phyloP scores from a whole-genome alignment of 2,329 filamentous ascomycete genomes.

The Colletotrichum tofieldiae region DNA sequence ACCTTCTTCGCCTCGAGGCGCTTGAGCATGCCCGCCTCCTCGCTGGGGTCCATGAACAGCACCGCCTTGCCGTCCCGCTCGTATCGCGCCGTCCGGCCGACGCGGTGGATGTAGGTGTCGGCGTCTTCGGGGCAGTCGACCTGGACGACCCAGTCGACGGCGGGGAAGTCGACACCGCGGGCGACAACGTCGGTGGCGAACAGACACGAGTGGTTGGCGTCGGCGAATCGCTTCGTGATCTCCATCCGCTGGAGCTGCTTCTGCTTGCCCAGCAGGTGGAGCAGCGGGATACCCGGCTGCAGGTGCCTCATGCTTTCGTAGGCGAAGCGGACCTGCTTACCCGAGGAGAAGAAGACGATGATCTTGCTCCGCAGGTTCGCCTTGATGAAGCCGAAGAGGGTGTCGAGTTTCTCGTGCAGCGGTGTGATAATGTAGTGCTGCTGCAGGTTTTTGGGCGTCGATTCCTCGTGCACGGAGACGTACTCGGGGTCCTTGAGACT shows the following conservation, averaged over 20 bases:
- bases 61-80: conserved; percentile 90
- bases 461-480: conserved; percentile 91
- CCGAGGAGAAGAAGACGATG: conserved; percentile 93
- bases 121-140: conserved; percentile 97
- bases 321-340: conserved; percentile 96
- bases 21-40: conserved; percentile 92
- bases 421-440: conserved; percentile 94
- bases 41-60: conserved; percentile 91
- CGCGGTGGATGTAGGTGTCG: conserved; percentile 97
- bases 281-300: conserved; percentile 92
- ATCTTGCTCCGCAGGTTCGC: conserved; percentile 94
- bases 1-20: conserved; percentile 91
- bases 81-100: conserved; percentile 94
- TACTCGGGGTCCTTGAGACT: conserved; percentile 95
- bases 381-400: conserved; percentile 92
- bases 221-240: conserved; percentile 86
- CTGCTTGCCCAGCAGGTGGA: conserved; percentile 94
- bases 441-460: conserved; percentile 87
- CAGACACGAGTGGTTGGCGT: conserved; percentile 86
- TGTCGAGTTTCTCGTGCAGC: conserved; percentile 90
- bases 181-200: conserved; percentile 98
- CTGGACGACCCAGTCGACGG: conserved; percentile 99
- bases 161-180: conserved; percentile 93
- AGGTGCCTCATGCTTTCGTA: conserved; percentile 95
- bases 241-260: conserved; percentile 92